Evolutionary conservation across 2,329 filamentous ascomycete species (phyloP), one percentile per base, ranked within the genome.

Genomic region (Byssoonygena ceratinophila): DNA sequence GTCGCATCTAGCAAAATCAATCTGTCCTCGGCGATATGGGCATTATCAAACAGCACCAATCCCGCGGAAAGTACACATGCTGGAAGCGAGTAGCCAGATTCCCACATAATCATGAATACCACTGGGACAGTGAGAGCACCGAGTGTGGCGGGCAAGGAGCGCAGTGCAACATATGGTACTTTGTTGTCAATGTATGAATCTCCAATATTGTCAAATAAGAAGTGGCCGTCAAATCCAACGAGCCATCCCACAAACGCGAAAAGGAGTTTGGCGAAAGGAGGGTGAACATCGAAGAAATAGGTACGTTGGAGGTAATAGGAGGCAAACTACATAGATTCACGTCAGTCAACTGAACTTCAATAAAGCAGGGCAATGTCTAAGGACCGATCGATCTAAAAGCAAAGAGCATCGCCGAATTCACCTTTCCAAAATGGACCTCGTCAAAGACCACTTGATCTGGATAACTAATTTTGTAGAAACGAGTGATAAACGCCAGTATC

Each of bases 281-380:
- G 92, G 70, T 98, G 92, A 52, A 98, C 92, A 74, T 98, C 92
- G 82, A 98, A 98, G 78, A 98, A 98, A 76, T 97, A 98, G 57
- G 89, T 96, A 63, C 89, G 85, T 74, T 96, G 84, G 62, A 98
- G 83, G 69, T 98, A 98, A 69, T 84, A 81, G 11, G 79, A 81
- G 58, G 73, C 73, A 57, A 75, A 75, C 73, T 75, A 61, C 40
- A 40, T 20, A 32, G 18, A 6, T 14, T 36, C 25, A 39, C 63
- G 59, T 43, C 41, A 25, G 43, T 20, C 16, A 50, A 20, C 16
- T 16, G 32, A 12, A 1, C 45, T 29, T 36, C 11, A 29, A 18
- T n/a, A 45, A 18, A 22, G 9, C 44, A n/a, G n/a, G 16, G 2
- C 16, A 25, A 34, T 16, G 6, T 2, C 22, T 11, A 20, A 23